Conservation (phyloP, 1,284 basidiomycete species). For the Somion occarium region DNA sequence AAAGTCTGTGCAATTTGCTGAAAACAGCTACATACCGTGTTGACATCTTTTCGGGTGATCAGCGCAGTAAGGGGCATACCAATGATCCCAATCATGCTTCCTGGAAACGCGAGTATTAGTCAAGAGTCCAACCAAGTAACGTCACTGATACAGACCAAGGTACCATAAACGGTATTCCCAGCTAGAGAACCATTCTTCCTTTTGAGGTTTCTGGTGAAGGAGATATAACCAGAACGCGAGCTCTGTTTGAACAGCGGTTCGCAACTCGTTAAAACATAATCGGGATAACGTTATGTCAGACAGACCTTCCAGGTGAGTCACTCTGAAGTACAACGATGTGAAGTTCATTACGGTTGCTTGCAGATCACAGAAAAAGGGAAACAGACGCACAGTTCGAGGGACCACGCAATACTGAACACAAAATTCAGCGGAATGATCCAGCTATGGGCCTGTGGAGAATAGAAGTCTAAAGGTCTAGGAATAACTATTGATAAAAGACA, state of each 20-base stretch:
- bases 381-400: slow-evolving; percentile 62
- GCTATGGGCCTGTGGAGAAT: slow-evolving; percentile 28
- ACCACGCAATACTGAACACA: slow-evolving; percentile 63
- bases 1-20: slow-evolving; percentile 1
- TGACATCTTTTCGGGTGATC: slow-evolving; percentile 47
- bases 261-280: too few relatives aligned
- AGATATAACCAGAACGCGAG: slow-evolving; percentile 76
- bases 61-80: slow-evolving; percentile 67
- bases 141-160: slow-evolving; percentile 31
- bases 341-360: too few relatives aligned
- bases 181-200: slow-evolving; percentile 61
- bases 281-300: too few relatives aligned
- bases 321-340: slow-evolving; percentile 31
- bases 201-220: slow-evolving; percentile 61
- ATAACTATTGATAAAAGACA: slow-evolving; percentile 39
- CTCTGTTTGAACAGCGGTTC: slow-evolving; percentile 36
- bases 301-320: slow-evolving; percentile 75
- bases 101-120: slow-evolving; percentile 29
- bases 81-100: slow-evolving; percentile 53
- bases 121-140: not conserved
- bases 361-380: too few relatives aligned
- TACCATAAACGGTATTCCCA: slow-evolving; percentile 35
- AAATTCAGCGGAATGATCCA: slow-evolving; percentile 67
- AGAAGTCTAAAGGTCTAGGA: slow-evolving; percentile 48
- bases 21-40: slow-evolving; percentile 38